Base-by-base conservation (phyloP, 73 alveolate species). In the Breviolum minutum region DNA sequence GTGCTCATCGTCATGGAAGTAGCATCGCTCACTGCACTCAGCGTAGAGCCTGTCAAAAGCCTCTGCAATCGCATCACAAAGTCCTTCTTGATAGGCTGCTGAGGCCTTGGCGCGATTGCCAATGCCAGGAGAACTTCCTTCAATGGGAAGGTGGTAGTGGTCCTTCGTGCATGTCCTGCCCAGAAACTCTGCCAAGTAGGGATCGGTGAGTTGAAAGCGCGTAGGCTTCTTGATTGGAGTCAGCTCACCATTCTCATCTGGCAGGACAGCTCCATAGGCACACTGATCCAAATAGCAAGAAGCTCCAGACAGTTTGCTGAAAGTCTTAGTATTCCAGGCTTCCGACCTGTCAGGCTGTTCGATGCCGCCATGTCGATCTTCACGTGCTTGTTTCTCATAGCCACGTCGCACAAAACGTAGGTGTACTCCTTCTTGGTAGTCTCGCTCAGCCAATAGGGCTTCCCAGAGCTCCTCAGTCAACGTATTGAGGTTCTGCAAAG, bases 81-180 rank as follows among this genome's bases (percentile, higher is more conserved):
- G 19, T 10, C 12, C 16, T 32, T 29, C 20, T 40, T 81, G 89
- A 69, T 81, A 81, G 24, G 74, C 17, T 11, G 11, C 24, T 17
- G 93, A 10, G 0, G 93, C 76, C n/a, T 54, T n/a, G 0, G 93
- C 64, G 1, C 84, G 54, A 26, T 20, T 26, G 6, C 84, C 84
- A 6, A 74, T 26, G 7, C 84, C 84, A 13, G 84, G 84, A 26
- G 84, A 74, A 17, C 84, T 74, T 7, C 84, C 84, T 26, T 74
- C 84, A 74, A 74, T 74, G 11, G 84, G 84, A 24, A 74, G 62
- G 84, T 74, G 84, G 60, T 74, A 26, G 84, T 74, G 84, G 62
- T 74, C 84, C 8, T 61, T 12, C 9, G 84, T 48, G 84, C 84
- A 74, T 7, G 29, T 12, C 6, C 62, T 5, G 9, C 11, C 61